These are phyloP conservation scores for Ceratocystis alfenasii DNA, from an alignment of 2,329 filamentous ascomycete genomes.

Conservation along the genomic window DNA sequence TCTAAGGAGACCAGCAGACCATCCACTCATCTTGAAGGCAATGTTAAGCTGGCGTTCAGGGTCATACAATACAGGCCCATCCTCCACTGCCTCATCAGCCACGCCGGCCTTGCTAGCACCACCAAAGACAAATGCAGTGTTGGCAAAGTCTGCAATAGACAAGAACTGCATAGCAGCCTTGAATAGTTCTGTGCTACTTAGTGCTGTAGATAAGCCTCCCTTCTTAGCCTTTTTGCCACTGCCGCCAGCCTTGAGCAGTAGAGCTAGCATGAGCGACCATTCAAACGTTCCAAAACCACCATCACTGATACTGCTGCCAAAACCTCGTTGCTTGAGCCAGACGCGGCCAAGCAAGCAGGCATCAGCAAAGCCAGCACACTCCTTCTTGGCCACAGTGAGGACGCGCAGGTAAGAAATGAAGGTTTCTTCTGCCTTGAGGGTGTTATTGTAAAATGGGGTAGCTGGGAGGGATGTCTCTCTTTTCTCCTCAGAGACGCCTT, in stretches of 20 bases:
- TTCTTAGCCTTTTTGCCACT: constrained; percentile 40
- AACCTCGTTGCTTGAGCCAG: constrained; percentile 82
- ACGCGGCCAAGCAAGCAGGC: constrained; percentile 74
- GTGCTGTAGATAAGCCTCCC: constrained; percentile 58
- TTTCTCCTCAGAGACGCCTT: constrained; percentile 35
- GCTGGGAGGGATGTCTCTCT: constrained; percentile 34
- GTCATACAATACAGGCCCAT: constrained; percentile 65
- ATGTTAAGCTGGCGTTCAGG: constrained; percentile 63
- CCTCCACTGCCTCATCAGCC: constrained; percentile 33
- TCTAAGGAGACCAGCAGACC: constrained; percentile 64
- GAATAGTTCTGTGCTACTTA: constrained; percentile 88
- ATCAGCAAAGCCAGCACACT: constrained; percentile 63
- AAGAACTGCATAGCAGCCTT: constrained; percentile 88
- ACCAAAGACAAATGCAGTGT: constrained; percentile 47
- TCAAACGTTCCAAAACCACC: constrained; percentile 93
- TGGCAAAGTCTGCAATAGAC: constrained; percentile 57
- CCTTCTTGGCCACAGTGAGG: constrained; percentile 55
- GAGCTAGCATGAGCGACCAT: constrained; percentile 68
- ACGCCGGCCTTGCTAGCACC: constrained; percentile 28
- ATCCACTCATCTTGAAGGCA: constrained; percentile 78
- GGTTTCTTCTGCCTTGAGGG: constrained; percentile 64
- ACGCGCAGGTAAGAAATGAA: constrained; percentile 64
- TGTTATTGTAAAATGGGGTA: constrained; percentile 83
- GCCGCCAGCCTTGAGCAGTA: constrained; percentile 62
- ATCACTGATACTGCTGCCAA: constrained; percentile 53